A percentile compares a stretch with the other conserved stretches of the same genome.
phyloP scores from a whole-genome alignment of 306 rosid genomes.

The Vachellia pachyceras region DNA sequence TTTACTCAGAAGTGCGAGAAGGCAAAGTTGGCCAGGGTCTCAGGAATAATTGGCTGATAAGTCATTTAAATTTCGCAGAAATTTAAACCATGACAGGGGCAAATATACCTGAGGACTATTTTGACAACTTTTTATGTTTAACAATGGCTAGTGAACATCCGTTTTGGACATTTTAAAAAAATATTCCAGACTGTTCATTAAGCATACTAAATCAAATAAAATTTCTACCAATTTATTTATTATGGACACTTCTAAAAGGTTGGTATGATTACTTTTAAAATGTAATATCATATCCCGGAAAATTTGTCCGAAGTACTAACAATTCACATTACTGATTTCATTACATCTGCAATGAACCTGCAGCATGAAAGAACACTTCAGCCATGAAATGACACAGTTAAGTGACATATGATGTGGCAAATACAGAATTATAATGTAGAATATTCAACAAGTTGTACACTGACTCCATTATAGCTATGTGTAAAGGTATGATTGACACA shows the following conservation, averaged over 20 bases:
- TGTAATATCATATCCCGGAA: not conserved
- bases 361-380: not conserved
- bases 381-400: constrained; percentile 18
- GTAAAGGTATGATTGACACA: constrained; percentile 3
- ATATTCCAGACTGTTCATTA: not conserved
- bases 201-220: not conserved
- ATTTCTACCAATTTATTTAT: not conserved
- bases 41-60: not conserved
- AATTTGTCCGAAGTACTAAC: not conserved
- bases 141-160: constrained; percentile 10
- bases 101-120: not conserved
- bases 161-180: constrained; percentile 24
- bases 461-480: constrained; percentile 11
- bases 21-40: not conserved
- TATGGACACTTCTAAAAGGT: constrained; percentile 1
- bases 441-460: constrained; percentile 7
- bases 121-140: constrained; percentile 8
- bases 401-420: not conserved
- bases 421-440: not conserved
- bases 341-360: constrained; percentile 7
- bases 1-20: not conserved
- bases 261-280: constrained; percentile 11
- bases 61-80: constrained; percentile 10
- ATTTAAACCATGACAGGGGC: constrained; percentile 10
- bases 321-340: constrained; percentile 9